Evolutionary conservation across 2,329 filamentous ascomycete genomes (phyloP).

Genomic region (Fusarium sublunatum): DNA sequence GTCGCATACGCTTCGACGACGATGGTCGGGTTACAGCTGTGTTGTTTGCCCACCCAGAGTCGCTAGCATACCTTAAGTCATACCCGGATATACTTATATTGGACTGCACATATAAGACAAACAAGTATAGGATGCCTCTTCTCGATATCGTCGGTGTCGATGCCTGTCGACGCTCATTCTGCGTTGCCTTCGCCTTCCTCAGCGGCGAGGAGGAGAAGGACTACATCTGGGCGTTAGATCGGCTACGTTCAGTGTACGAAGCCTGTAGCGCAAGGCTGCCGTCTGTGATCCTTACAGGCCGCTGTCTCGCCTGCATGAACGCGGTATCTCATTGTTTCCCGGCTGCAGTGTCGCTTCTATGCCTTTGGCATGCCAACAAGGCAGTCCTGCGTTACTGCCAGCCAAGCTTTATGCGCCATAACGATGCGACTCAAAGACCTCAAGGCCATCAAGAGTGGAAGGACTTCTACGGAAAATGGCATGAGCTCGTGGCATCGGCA

Average conservation of each 20-base stretch:
- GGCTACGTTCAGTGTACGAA: neutral
- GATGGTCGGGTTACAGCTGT: neutral
- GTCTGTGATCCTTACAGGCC: conserved; percentile 1
- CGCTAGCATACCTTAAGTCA: conserved; percentile 13
- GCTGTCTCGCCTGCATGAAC: neutral
- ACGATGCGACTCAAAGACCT: too few species aligned
- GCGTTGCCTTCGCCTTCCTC: conserved; percentile 25
- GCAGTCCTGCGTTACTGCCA: too few species aligned
- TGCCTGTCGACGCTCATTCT: conserved; percentile 30
- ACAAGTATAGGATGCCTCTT: conserved; percentile 6
- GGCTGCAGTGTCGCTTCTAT: neutral
- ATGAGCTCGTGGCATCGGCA: too few species aligned
- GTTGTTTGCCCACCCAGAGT: neutral
- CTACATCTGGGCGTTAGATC: neutral
- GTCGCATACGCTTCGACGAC: too few species aligned
- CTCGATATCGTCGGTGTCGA: neutral
- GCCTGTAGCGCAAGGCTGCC: neutral
- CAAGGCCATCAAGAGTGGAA: too few species aligned
- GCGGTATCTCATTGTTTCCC: neutral
- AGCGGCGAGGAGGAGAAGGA: neutral
- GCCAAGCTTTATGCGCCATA: too few species aligned
- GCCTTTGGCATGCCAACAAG: neutral
- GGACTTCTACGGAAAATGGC: too few species aligned
- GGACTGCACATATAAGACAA: conserved; percentile 33
- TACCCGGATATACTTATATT: conserved; percentile 36